These are phyloP conservation scores for Pezicula carpinea DNA, from an alignment of 2,329 filamentous ascomycete genomes.

Conservation along the genomic window DNA sequence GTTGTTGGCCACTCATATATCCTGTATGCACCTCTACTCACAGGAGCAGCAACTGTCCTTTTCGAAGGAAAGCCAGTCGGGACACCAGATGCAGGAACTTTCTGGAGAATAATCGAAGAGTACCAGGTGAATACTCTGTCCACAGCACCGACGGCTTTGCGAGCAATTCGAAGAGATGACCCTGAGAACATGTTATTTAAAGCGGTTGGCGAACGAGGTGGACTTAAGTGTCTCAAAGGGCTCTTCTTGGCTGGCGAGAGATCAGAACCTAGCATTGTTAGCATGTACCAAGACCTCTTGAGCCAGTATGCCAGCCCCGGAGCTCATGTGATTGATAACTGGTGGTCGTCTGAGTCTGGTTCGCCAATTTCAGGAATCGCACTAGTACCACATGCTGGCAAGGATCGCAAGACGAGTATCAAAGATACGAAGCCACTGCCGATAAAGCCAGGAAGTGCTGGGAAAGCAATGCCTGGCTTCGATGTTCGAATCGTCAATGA, in stretches of 20 bases:
- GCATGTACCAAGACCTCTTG: constrained; percentile 73
- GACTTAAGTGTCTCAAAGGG: constrained; percentile 65
- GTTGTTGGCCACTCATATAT: constrained; percentile 86
- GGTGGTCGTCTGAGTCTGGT: constrained; percentile 70
- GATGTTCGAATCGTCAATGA: constrained; percentile 84
- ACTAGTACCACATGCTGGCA: constrained; percentile 56
- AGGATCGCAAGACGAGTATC: constrained; percentile 39
- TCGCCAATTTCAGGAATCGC: constrained; percentile 64
- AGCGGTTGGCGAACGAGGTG: constrained; percentile 59
- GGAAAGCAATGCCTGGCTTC: constrained; percentile 88
- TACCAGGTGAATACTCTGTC: constrained; percentile 81
- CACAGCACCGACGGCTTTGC: constrained; percentile 81
- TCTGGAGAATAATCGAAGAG: constrained; percentile 83
- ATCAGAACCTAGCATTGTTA: constrained; percentile 81
- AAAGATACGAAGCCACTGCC: constrained; percentile 42
- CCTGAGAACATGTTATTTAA: constrained; percentile 65
- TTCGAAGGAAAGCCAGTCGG: constrained; percentile 95
- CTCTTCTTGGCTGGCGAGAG: constrained; percentile 87
- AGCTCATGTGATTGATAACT: constrained; percentile 64
- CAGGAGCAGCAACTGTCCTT: constrained; percentile 79
- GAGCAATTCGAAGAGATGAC: constrained; percentile 84
- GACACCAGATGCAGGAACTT: constrained; percentile 79
- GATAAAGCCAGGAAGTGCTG: constrained; percentile 81
- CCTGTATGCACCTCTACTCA: constrained; percentile 79
- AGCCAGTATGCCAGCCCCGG: constrained; percentile 57